A percentile compares a stretch with the other conserved stretches of the same genome.
Conservation (phyloP, 768 basidiomycete species). For the Agrocybe praecox region DNA sequence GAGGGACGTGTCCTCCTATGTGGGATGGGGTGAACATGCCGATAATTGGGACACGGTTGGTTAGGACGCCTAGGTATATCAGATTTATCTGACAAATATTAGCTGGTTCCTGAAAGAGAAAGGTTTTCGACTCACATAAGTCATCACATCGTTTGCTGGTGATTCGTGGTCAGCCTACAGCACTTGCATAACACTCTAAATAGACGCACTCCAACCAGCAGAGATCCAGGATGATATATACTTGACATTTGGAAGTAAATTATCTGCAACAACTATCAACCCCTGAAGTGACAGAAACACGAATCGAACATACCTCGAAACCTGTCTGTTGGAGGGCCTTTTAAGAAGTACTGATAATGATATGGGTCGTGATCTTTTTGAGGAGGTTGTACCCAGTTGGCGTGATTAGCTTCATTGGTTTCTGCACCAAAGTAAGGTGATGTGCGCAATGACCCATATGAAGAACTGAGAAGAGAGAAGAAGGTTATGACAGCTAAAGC, state of each 20-base stretch:
- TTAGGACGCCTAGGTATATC: conserved; percentile 60
- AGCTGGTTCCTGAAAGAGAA: neutral
- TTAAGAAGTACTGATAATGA: conserved; percentile 24
- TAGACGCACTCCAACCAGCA: conserved; percentile 73
- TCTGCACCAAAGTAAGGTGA: neutral
- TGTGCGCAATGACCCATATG: conserved; percentile 11
- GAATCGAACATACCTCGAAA: conserved; percentile 51
- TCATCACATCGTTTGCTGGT: conserved; percentile 79
- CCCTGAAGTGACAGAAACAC: neutral
- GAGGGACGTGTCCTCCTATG: conserved; percentile 47
- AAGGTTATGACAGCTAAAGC: conserved; percentile 15
- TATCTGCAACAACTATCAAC: conserved; percentile 44
- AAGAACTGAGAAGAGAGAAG: conserved; percentile 16
- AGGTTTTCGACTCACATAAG: conserved; percentile 47
- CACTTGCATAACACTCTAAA: conserved; percentile 5
- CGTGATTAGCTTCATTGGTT: neutral
- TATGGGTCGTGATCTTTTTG: conserved; percentile 7
- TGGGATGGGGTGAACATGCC: conserved; percentile 62
- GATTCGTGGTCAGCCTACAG: conserved; percentile 57
- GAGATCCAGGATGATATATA: conserved; percentile 78
- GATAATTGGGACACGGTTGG: conserved; percentile 60
- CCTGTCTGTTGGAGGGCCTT: conserved; percentile 54
- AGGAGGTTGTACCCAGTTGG: neutral
- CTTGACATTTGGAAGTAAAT: conserved; percentile 57
- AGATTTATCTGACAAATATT: conserved; percentile 45